Base-by-base conservation (phyloP, 2,329 filamentous ascomycete genomes). In the Tolypocladium endophyticum region DNA sequence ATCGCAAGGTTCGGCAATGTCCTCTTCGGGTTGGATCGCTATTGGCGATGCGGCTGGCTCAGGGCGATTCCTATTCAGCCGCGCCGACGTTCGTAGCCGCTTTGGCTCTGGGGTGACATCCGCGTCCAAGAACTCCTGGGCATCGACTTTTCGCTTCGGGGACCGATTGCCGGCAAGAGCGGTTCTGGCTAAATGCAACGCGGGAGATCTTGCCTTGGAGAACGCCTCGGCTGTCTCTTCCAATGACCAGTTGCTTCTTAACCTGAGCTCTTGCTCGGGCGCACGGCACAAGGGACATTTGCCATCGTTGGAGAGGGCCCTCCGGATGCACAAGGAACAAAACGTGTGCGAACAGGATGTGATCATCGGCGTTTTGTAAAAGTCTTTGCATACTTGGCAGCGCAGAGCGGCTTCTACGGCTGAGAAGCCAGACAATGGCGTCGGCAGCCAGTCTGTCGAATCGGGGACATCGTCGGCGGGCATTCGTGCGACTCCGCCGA, bases 301-400 rank as follows among this genome's bases (percentile, higher is more conserved):
- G 11, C 91, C 89, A 65, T 97, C 92, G 38, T 84, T 82, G 2
- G 87, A 87, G 0, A 99, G 81, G 62, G 89, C 91, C 63, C 92
- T 83, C 36, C 94, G 88, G 71, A 99, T 97, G 73, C 94, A 99
- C 58, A 96, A 77, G 8, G 93, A 97, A 79, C 94, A 99, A 70
- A 99, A 99, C 0, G 94, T 97, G 72, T 99, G 94, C 58, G 86
- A 89, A 76, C 94, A 99, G 1, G 90, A 89, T 0, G 94, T 99
- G 63, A 97, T 87, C 84, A 99, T 94, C 0, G 94, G 94, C 57
- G 92, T 96, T 62, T 86, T 86, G 77, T 90, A 97, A 75, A 97
- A 96, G 73, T 99, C 95, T 72, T 97, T 97, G 83, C 94, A 99
- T 61, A 99, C 89, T 74, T 97, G 90, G 75, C 94, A 99, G 67